Percentiles rank a stretch among this genome's conserved stretches.
Evolutionary conservation across 148 eudicot species (phyloP).

Genomic region (Nepenthes gracilis): DNA sequence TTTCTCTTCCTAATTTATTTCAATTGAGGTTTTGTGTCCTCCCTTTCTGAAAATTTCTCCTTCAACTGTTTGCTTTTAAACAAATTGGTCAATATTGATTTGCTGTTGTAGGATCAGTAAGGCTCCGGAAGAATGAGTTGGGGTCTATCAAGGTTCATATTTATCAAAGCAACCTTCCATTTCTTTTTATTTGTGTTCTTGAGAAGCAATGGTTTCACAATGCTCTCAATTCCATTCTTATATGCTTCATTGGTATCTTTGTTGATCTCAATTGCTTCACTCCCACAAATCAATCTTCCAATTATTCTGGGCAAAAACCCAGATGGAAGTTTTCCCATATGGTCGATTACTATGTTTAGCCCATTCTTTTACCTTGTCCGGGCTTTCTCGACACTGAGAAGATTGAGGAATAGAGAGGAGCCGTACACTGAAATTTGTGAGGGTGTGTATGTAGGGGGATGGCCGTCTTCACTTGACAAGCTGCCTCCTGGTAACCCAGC

Average conservation of each 20-base stretch:
- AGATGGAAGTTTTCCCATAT: constrained; percentile 65
- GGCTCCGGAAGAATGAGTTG: constrained; percentile 19
- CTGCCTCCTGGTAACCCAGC: constrained; percentile 83
- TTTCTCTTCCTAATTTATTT: no score
- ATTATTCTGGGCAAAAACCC: constrained; percentile 58
- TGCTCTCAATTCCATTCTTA: constrained; percentile 53
- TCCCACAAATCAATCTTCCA: constrained; percentile 71
- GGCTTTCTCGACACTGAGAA: constrained; percentile 40
- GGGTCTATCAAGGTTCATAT: constrained; percentile 61
- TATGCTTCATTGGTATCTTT: constrained; percentile 65
- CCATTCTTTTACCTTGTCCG: constrained; percentile 64
- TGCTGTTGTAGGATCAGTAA: no score
- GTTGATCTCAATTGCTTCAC: constrained; percentile 58
- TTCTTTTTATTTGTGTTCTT: constrained; percentile 35
- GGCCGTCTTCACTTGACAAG: constrained; percentile 55
- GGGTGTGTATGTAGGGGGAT: constrained; percentile 86
- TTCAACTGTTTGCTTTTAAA: no score
- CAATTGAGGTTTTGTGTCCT: background rate
- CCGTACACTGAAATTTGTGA: constrained; percentile 60
- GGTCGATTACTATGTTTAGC: constrained; percentile 57
- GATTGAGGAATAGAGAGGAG: constrained; percentile 42
- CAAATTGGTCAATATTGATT: no score
- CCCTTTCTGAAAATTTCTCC: no score
- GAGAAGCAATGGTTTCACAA: constrained; percentile 24
- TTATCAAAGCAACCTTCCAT: constrained; percentile 32